Evolutionary conservation across 805 yeast species (phyloP), one percentile per base, ranked within the genome.

Genomic region (Lipomyces lipofer): DNA sequence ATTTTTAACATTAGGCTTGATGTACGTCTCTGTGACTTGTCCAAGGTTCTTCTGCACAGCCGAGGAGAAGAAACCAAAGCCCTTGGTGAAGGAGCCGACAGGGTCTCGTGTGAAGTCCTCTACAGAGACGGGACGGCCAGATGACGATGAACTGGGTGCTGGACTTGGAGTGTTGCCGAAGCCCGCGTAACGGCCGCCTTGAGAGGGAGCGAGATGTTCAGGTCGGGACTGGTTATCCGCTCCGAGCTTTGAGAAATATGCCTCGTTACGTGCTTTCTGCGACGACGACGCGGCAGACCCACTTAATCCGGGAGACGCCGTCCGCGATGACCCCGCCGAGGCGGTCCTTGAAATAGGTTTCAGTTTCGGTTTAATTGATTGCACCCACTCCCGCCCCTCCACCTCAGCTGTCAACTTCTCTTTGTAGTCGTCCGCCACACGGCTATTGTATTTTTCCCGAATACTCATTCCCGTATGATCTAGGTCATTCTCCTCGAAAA

Each of bases 351-450:
- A 27, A 12, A 33, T 12, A 17, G 54, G 49, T 25, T 44, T 36
- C 38, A 25, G 33, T 64, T 47, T 66, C 1, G 82, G 81, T 54
- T 86, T 82, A 10, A 72, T 75, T 15, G 56, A 28, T 32, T 51
- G 52, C 10, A 54, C 53, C 76, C 84, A 94, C 54, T 78, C 83
- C 48, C 75, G 77, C 27, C 88, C 97, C 63, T 87, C 90, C 40
- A 88, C 79, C 47, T 77, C 78, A 57, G 92, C 84, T 6, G 88
- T 80, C 59, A 94, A 77, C 69, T 84, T 81, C 65, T 83, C 86
- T 69, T 91, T 89, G 71, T 94, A 94, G 70, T 94, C 98, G 64
- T 85, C 90, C n/a, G 99, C 98, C 42, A 89, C 88, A 38, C 84
- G 83, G 63, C 94, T 90, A 69, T 88, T 86, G 72, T 88, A 94